Conservation (phyloP, 371 early-diverging fungal species). For the Thermomucor indicae-seudaticae region DNA sequence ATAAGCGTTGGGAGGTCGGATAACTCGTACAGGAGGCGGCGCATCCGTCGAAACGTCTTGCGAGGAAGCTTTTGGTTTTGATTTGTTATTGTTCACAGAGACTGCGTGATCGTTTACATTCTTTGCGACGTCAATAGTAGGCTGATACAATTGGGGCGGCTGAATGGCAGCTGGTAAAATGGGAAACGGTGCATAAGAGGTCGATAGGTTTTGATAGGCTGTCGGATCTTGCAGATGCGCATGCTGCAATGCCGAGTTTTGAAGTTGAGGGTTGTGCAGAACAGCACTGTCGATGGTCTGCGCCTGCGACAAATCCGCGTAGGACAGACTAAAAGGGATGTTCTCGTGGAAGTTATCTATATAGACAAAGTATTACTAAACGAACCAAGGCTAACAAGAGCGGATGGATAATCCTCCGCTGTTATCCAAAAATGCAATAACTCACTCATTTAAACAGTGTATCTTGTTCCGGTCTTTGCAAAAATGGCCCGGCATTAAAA, state of each 20-base stretch:
- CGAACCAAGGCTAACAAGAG: slow-evolving; percentile 8
- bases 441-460: slow-evolving; percentile 16
- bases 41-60: background rate
- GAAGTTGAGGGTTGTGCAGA: slow-evolving; percentile 16
- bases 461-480: too few species aligned
- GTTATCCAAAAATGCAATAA: slow-evolving; percentile 15
- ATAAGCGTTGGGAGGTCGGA: slow-evolving; percentile 68
- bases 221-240: slow-evolving; percentile 8
- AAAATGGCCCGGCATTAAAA: too few species aligned
- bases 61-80: background rate
- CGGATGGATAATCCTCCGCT: background rate
- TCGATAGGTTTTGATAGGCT: slow-evolving; percentile 6
- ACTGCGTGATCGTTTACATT: background rate
- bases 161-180: slow-evolving; percentile 16
- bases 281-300: slow-evolving; percentile 16
- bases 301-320: slow-evolving; percentile 24
- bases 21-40: slow-evolving; percentile 37
- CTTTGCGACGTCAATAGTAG: slow-evolving; percentile 5
- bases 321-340: slow-evolving; percentile 22
- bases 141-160: slow-evolving; percentile 19
- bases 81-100: background rate
- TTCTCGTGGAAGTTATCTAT: slow-evolving; percentile 23
- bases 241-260: slow-evolving; percentile 9
- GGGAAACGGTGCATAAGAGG: slow-evolving; percentile 23
- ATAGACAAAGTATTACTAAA: slow-evolving; percentile 6